These are phyloP conservation scores for Glonium stellatum DNA, from an alignment of 495 filamentous ascomycete species.

Conservation along the genomic window DNA sequence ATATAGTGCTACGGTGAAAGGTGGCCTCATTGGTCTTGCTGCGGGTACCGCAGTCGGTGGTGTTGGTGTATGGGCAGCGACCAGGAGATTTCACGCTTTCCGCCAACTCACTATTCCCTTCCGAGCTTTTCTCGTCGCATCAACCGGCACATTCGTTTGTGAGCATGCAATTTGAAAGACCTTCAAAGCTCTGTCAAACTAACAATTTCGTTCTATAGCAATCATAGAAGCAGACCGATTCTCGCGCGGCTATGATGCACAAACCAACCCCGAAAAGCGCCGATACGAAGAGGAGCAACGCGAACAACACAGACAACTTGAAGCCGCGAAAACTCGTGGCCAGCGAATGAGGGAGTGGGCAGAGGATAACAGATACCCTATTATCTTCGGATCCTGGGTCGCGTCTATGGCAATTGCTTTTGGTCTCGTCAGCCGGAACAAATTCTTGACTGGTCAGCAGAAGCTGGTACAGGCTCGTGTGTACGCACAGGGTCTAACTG, in stretches of 20 bases:
- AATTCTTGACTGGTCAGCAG: conserved; percentile 67
- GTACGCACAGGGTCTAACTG: conserved; percentile 92
- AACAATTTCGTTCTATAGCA: conserved; percentile 32
- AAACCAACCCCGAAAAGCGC: conserved; percentile 54
- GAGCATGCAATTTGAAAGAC: conserved; percentile 11
- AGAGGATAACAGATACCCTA: conserved; percentile 77
- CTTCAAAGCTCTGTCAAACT: neutral
- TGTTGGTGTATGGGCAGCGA: conserved; percentile 55
- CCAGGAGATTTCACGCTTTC: conserved; percentile 62
- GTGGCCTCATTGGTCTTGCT: conserved; percentile 63
- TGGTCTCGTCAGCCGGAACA: conserved; percentile 69
- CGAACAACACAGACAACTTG: conserved; percentile 43
- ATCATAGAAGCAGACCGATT: conserved; percentile 81
- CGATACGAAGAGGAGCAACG: conserved; percentile 59
- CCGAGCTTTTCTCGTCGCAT: conserved; percentile 83
- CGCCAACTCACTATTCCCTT: conserved; percentile 77
- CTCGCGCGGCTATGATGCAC: conserved; percentile 65
- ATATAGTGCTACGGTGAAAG: conserved; percentile 61
- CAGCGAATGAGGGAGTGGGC: conserved; percentile 55
- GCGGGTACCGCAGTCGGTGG: conserved; percentile 56
- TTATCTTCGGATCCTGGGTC: conserved; percentile 79
- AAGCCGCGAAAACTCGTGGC: conserved; percentile 48
- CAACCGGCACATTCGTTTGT: conserved; percentile 71
- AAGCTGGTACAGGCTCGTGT: conserved; percentile 97
- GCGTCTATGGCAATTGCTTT: conserved; percentile 73